Evolutionary conservation across 345 rosid species (phyloP), one percentile per base, ranked within the genome.

Genomic region (Nephelium lappaceum): DNA sequence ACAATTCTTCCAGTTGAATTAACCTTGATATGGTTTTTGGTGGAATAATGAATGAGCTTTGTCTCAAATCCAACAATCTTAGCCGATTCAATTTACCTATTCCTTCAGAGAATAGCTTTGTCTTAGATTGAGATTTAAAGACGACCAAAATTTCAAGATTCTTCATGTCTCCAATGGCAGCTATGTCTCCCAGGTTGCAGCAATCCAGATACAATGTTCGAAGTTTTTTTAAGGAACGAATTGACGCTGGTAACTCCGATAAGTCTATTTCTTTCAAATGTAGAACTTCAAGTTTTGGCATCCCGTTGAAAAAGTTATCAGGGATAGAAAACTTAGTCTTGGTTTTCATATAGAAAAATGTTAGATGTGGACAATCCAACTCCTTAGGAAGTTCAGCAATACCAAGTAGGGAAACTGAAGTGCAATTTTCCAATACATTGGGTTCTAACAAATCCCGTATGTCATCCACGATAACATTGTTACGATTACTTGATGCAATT

Each of bases 1-100:
- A 73, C 45, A 86, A 23, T 23, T 86, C 87, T 47, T 86, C 87
- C 11, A 84, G 70, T 6, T 11, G 36, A 21, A 64, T 41, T 62
- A 84, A 81, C 12, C 51, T 15, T 58, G 75, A 49, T 0, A 86
- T 42, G n/a, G 80, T 65, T 8, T 42, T 23, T 0, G 42, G 19
- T 43, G 78, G 75, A 19, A 83, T 77, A n/a, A 68, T 84, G 79
- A 16, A 49, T 11, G 53, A 49, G 21, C 89, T 79, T 8, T 3
- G 0, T 0, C 11, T 74, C 65, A 81, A 45, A 63, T 81, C 76
- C 16, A 79, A 66, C 23, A 76, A 6, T 62, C 65, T 69, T 6
- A 86, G 55, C 9, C 16, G 8, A 0, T 31, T 78, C 71, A 86
- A 60, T 67, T 14, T 23, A 24, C 80, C 69, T 21, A 86, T 11